phyloP scores from a whole-genome alignment of 2,329 filamentous ascomycete genomes.

The Fusarium protoensiforme region DNA sequence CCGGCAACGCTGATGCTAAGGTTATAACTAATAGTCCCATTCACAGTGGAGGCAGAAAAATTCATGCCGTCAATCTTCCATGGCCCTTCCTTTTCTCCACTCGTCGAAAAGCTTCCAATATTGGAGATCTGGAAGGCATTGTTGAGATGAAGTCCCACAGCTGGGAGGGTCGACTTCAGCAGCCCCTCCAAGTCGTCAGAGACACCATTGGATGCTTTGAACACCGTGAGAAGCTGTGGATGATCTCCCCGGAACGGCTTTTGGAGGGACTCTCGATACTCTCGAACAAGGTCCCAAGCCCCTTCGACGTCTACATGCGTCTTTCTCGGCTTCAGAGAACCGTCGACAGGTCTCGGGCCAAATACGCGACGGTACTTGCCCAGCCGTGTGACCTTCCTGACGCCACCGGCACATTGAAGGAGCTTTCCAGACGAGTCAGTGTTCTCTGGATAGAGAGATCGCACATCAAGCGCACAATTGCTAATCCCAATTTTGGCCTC shows the following conservation, averaged over 20 bases:
- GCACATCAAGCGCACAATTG: slow-evolving; percentile 21
- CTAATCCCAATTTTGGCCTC: slow-evolving; percentile 32
- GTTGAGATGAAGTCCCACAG: slow-evolving; percentile 17
- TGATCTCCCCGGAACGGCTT: background rate
- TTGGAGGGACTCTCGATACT: slow-evolving; percentile 4
- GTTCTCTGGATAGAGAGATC: background rate
- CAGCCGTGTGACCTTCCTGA: slow-evolving; percentile 9
- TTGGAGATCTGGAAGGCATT: slow-evolving; percentile 23
- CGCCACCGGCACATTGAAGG: slow-evolving; percentile 1
- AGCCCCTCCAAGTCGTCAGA: slow-evolving; percentile 15
- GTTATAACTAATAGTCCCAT: slow-evolving; percentile 14
- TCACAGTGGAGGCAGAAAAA: slow-evolving; percentile 23
- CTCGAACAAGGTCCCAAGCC: slow-evolving; percentile 11
- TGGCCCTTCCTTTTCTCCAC: background rate
- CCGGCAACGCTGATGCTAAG: slow-evolving; percentile 10
- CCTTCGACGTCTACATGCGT: background rate
- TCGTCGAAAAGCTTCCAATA: background rate
- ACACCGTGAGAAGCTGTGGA: background rate
- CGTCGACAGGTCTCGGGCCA: background rate
- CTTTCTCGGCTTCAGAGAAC: background rate
- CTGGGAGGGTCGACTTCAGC: slow-evolving; percentile 4
- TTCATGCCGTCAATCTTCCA: slow-evolving; percentile 31
- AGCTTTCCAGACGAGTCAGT: background rate
- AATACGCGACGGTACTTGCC: slow-evolving; percentile 1
- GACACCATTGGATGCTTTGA: slow-evolving; percentile 9